Base-by-base conservation (phyloP, 352 stramenopile genomes). In the Phytopythium cucurbitacearum region DNA sequence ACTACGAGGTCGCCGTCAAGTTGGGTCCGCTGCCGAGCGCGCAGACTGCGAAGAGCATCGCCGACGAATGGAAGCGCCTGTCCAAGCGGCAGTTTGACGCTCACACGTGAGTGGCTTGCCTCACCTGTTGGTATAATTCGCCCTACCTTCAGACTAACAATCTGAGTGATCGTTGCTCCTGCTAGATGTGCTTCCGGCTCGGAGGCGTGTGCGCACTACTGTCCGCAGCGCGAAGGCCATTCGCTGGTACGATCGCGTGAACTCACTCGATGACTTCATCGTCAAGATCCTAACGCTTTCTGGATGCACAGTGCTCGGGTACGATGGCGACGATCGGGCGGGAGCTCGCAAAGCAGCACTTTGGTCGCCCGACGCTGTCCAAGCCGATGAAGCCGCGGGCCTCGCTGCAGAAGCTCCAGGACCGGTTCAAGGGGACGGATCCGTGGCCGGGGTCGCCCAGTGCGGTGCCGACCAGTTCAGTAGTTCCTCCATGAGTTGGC, bases 1-100 rank as follows among this genome's bases (percentile, higher is more conserved):
- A 78, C 12, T 91, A 88, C 56, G 84, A 94, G 52, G 68, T 90
- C 4, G 73, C 77, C 13, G 65, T 92, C 35, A 90, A 91, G 56
- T 59, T 94, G 3, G 84, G 84, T 8, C 84, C 84, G 0, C 58
- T 88, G 0, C 47, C 63, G 7, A 78, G 33, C 6, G 52, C 56
- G 21, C 59, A 60, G 10, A 74, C 88, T 13, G 80, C 84, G 4
- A 65, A 64, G 52, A 57, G 38, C 3, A 64, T 94, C 43, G 77
- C 70, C 33, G 62, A 73, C 12, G 81, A 80, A n/a, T 94, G 84
- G 84, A 86, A 76, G 51, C 57, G 40, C 4, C 53, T 61, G 33
- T 58, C 55, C 12, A 85, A 81, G 6, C 54, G 80, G 40, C 49
- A 76, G 2, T 94, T 91, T 53, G 68, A 80, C 11, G 49, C 60